Evolutionary conservation across 2,329 filamentous ascomycete species (phyloP).

Genomic region (Camillea tinctor): DNA sequence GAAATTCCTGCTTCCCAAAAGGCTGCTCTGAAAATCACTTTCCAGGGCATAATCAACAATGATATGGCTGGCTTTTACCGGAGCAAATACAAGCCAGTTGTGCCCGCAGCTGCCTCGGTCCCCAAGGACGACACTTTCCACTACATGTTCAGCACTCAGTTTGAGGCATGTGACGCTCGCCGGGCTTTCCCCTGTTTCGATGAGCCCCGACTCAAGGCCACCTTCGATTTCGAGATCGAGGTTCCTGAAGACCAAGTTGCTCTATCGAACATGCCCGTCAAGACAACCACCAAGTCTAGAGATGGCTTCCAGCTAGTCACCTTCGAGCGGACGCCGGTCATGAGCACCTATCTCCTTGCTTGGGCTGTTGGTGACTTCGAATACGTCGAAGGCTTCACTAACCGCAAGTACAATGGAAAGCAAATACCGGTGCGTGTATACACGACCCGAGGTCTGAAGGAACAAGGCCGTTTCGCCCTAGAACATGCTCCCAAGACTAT

Average conservation of each 20-base stretch:
- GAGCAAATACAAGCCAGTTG: slow-evolving; percentile 85
- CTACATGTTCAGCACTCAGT: slow-evolving; percentile 91
- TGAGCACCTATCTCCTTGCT: slow-evolving; percentile 88
- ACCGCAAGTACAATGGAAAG: slow-evolving; percentile 87
- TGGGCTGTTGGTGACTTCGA: slow-evolving; percentile 98
- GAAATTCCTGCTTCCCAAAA: slow-evolving; percentile 67
- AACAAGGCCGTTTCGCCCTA: slow-evolving; percentile 85
- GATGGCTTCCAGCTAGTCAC: slow-evolving; percentile 71
- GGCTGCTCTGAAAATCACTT: slow-evolving; percentile 67
- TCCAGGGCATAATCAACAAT: slow-evolving; percentile 81
- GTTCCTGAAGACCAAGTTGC: slow-evolving; percentile 85
- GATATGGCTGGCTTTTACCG: slow-evolving; percentile 93
- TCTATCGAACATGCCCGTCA: slow-evolving; percentile 93
- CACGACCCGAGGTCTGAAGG: slow-evolving; percentile 89
- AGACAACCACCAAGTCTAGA: slow-evolving; percentile 57
- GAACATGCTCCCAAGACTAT: slow-evolving; percentile 91
- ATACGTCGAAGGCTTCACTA: slow-evolving; percentile 88
- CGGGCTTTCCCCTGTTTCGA: slow-evolving; percentile 97
- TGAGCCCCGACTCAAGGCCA: slow-evolving; percentile 94
- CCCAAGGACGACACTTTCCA: slow-evolving; percentile 68
- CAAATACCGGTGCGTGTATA: slow-evolving; percentile 92
- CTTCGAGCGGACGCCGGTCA: slow-evolving; percentile 82
- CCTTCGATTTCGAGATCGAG: slow-evolving; percentile 92
- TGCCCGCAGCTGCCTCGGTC: slow-evolving; percentile 70
- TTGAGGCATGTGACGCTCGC: slow-evolving; percentile 93